Evolutionary conservation across 306 rosid species (phyloP).

Genomic region (Cicer pinnatifidum): DNA sequence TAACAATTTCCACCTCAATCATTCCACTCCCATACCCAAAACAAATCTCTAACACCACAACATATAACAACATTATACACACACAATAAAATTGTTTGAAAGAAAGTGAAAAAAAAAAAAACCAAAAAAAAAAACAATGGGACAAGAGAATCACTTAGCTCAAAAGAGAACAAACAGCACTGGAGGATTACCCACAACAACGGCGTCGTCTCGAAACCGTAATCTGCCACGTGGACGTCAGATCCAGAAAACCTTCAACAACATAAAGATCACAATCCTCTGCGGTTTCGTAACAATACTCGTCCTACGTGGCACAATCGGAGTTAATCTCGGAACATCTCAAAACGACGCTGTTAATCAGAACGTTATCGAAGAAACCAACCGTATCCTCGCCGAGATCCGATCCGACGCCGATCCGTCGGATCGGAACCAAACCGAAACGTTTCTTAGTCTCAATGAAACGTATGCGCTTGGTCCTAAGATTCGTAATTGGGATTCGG

Average conservation of each 20-base stretch:
- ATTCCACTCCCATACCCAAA: too few relatives aligned
- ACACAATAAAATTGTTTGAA: too few relatives aligned
- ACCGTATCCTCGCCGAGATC: constrained; percentile 80
- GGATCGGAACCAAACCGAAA: constrained; percentile 51
- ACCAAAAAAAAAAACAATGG: constrained; percentile 58
- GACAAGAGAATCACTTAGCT: constrained; percentile 57
- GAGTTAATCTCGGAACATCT: constrained; percentile 65
- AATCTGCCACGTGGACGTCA: constrained; percentile 74
- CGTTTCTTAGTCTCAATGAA: constrained; percentile 56
- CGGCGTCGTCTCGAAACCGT: constrained; percentile 43
- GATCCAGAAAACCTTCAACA: constrained; percentile 84
- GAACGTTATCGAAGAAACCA: constrained; percentile 68
- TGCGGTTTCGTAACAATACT: constrained; percentile 80
- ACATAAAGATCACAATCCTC: constrained; percentile 77
- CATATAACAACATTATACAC: too few relatives aligned
- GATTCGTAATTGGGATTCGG: constrained; percentile 65
- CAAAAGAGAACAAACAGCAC: constrained; percentile 54
- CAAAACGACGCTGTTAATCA: constrained; percentile 62
- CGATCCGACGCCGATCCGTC: constrained; percentile 71
- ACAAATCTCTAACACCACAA: too few relatives aligned
- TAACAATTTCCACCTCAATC: too few relatives aligned
- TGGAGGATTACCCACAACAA: constrained; percentile 24
- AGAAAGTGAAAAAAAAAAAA: neutral
- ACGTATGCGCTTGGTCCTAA: constrained; percentile 82
- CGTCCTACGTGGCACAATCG: constrained; percentile 82